Base-by-base conservation (phyloP, 2,329 filamentous ascomycete species). In the Botrytis sinoallii region DNA sequence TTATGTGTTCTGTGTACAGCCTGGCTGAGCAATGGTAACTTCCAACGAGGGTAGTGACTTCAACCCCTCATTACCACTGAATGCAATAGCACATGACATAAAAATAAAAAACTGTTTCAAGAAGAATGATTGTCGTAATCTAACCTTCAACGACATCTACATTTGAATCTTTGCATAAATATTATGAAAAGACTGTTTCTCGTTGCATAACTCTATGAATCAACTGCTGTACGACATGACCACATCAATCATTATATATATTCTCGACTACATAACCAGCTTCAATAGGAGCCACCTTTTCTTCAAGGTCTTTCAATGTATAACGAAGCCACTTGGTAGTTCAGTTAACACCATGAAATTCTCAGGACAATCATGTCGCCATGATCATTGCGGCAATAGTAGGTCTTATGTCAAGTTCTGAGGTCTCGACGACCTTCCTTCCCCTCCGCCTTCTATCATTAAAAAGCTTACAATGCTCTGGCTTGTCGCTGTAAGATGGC, bases 71-170 rank as follows among this genome's bases (percentile, higher is more conserved):
- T 14, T 55, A 6, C 12, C 12, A 7, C 48, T 14, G 10, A 52
- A 52, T n/a, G 4, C 20, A 52, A 8, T 46, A 46, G 22, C 25
- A 52, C 9, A n/a, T 48, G 1, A 48, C 1, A 12, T 5, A 12
- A 25, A 44, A 48, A 25, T 48, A 1, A 25, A 48, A 48, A 25
- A 22, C 46, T 48, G 46, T 25, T 25, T 12, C 14, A 0, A 25
- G 2, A 48, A 1, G 5, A 48, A 4, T 48, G 0, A 6, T n/a
- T n/a, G 48, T n/a, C 25, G 4, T 14, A 12, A 10, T n/a, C 18
- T 20, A 46, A 46, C 44, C 44, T 46, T 46, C 44, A 46, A 46
- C 44, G 20, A 25, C 7, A 55, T n/a, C 12, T 55, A 25, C 48
- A 55, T n/a, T 7, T 55, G 25, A 55, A n/a, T 16, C 1, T n/a